These are phyloP conservation scores for Penicillium freii DNA, from an alignment of 2,329 filamentous ascomycete genomes.

Conservation along the genomic window DNA sequence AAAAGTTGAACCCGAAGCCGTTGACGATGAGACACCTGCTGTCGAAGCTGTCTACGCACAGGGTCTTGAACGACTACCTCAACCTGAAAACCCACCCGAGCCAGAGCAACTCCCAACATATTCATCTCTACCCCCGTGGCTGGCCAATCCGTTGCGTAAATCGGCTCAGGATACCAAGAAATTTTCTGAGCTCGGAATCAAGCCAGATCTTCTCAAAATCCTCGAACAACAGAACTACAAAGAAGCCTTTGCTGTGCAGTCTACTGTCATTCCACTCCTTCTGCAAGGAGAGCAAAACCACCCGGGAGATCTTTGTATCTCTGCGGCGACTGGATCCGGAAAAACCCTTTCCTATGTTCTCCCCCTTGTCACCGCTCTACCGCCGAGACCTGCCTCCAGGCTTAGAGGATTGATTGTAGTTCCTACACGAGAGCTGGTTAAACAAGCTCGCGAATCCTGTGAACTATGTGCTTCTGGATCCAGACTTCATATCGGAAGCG, in stretches of 20 bases:
- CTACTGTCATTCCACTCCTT: slow-evolving; percentile 75
- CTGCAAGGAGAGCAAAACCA: slow-evolving; percentile 62
- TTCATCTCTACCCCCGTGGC: slow-evolving; percentile 76
- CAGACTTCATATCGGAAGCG: slow-evolving; percentile 73
- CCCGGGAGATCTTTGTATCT: slow-evolving; percentile 79
- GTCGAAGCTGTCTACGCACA: slow-evolving; percentile 36
- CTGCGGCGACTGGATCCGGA: slow-evolving; percentile 90
- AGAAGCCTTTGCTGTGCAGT: slow-evolving; percentile 75
- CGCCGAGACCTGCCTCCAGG: slow-evolving; percentile 61
- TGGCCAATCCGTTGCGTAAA: slow-evolving; percentile 71
- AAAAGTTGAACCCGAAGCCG: slow-evolving; percentile 10
- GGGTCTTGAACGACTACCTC: slow-evolving; percentile 77
- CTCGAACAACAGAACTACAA: slow-evolving; percentile 68
- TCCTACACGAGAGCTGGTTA: slow-evolving; percentile 85
- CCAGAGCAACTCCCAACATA: slow-evolving; percentile 63
- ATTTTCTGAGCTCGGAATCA: slow-evolving; percentile 66
- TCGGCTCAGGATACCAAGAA: slow-evolving; percentile 57
- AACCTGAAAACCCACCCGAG: slow-evolving; percentile 60
- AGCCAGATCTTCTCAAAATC: slow-evolving; percentile 57
- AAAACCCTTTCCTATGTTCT: slow-evolving; percentile 92
- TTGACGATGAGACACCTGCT: slow-evolving; percentile 15
- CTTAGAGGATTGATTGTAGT: slow-evolving; percentile 81
- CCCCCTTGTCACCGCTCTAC: slow-evolving; percentile 76
- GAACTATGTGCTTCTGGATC: slow-evolving; percentile 71
- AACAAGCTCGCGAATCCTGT: slow-evolving; percentile 76